phyloP scores from a whole-genome alignment of 345 rosid genomes.

The Citrus medica region DNA sequence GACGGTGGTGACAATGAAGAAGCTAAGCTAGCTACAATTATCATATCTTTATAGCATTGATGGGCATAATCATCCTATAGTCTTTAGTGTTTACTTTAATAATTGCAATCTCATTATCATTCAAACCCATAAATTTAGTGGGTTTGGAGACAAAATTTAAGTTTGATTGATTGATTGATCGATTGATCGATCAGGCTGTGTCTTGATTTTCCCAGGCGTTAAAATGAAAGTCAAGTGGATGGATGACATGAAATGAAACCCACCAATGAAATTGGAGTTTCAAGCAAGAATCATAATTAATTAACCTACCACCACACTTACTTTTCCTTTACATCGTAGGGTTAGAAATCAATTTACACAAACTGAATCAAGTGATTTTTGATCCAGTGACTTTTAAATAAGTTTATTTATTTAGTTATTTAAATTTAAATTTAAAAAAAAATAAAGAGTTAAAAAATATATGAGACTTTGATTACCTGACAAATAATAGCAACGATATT shows the following conservation, averaged over 20 bases:
- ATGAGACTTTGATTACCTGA: too few species aligned
- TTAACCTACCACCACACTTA: slow-evolving; percentile 14
- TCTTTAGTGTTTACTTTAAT: slow-evolving; percentile 27
- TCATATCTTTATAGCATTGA: background rate
- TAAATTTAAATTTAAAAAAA: too few species aligned
- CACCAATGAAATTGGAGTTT: slow-evolving; percentile 25
- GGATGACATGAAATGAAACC: slow-evolving; percentile 31
- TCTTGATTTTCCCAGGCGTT: background rate
- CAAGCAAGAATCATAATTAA: slow-evolving; percentile 17
- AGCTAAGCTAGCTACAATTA: background rate
- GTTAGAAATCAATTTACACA: too few species aligned
- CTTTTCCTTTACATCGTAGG: background rate
- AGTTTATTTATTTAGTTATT: too few species aligned
- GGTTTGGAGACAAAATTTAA: background rate
- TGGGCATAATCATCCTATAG: slow-evolving; percentile 33
- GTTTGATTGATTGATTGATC: background rate
- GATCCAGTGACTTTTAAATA: too few species aligned
- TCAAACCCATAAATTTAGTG: background rate
- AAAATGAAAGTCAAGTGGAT: slow-evolving; percentile 7
- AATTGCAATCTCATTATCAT: slow-evolving; percentile 3
- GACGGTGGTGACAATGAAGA: background rate
- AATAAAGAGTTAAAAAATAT: too few species aligned
- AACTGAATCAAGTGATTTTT: too few species aligned
- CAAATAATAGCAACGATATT: too few species aligned
- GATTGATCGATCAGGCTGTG: background rate